Conservation (phyloP, 75 land plant species). For the Pseudotsuga menziesii region DNA sequence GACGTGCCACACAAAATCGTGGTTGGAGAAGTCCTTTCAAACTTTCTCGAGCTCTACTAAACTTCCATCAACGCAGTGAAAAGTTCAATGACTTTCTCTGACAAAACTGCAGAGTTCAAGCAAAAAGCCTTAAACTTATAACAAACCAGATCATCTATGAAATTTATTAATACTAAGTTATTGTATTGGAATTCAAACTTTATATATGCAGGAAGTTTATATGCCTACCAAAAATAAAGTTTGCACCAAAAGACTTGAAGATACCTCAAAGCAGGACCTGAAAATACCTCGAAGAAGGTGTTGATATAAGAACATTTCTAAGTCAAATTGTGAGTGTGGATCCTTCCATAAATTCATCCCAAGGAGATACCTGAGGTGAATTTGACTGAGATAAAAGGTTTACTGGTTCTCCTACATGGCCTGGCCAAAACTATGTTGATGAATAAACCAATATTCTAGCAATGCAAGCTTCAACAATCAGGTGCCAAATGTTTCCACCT, state of each 20-base stretch:
- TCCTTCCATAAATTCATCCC: constrained; percentile 80
- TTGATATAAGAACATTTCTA: constrained; percentile 35
- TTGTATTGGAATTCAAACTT: constrained; percentile 4
- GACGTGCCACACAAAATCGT: too few relatives aligned
- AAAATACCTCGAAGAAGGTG: constrained; percentile 81
- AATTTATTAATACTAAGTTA: neutral
- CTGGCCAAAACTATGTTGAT: constrained; percentile 87
- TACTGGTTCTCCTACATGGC: constrained; percentile 34
- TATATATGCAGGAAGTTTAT: too few relatives aligned
- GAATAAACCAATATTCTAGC: constrained; percentile 72
- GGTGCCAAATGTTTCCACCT: constrained; percentile 84
- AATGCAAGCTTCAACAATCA: constrained; percentile 88
- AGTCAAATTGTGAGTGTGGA: constrained; percentile 45
- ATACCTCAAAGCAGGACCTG: too few relatives aligned
- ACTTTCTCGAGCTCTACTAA: constrained; percentile 64
- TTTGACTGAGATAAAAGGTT: constrained; percentile 14
- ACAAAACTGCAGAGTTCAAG: neutral
- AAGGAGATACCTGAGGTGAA: constrained; percentile 52
- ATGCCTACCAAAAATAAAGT: neutral
- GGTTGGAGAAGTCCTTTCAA: constrained; percentile 68
- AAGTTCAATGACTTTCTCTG: constrained; percentile 4
- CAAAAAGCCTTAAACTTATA: neutral
- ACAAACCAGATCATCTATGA: neutral
- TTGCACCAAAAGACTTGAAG: neutral
- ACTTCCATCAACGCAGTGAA: constrained; percentile 28